A percentile compares a stretch with the other conserved stretches of the same genome.
phyloP scores from a whole-genome alignment of 768 basidiomycete genomes.

The Astraeus odoratus region DNA sequence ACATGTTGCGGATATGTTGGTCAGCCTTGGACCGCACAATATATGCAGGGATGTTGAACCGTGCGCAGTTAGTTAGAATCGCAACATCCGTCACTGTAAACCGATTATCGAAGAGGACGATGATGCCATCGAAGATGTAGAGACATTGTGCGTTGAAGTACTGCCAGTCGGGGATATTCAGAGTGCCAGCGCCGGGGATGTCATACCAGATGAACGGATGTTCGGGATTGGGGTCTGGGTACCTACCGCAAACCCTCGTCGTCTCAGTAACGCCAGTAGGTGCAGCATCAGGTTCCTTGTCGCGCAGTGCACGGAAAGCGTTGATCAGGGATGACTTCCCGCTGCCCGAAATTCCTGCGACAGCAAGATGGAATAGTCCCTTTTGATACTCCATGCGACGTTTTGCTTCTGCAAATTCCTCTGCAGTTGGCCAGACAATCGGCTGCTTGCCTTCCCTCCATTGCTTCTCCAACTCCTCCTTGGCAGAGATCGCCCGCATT shows the following conservation, averaged over 20 bases:
- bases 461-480: slow-evolving; percentile 14
- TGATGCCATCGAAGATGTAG: slow-evolving; percentile 29
- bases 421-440: slow-evolving; percentile 22
- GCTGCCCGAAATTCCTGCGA: slow-evolving; percentile 26
- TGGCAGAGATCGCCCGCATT: slow-evolving; percentile 11
- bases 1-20: slow-evolving; percentile 20
- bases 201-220: slow-evolving; percentile 28
- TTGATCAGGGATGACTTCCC: slow-evolving; percentile 33
- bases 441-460: slow-evolving; percentile 24
- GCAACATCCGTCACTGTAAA: slow-evolving; percentile 29
- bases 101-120: slow-evolving; percentile 28
- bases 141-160: slow-evolving; percentile 32
- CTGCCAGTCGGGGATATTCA: slow-evolving; percentile 26
- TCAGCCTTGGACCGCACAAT: slow-evolving; percentile 33
- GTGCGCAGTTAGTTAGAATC: slow-evolving; percentile 25
- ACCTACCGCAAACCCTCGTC: slow-evolving; percentile 20
- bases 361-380: slow-evolving; percentile 23
- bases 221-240: slow-evolving; percentile 15
- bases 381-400: slow-evolving; percentile 22
- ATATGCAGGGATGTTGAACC: slow-evolving; percentile 26
- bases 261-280: slow-evolving; percentile 25
- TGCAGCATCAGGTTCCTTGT: slow-evolving; percentile 17
- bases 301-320: slow-evolving; percentile 27
- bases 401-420: slow-evolving; percentile 20
- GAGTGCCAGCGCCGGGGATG: slow-evolving; percentile 29